Conservation (phyloP, 2,329 filamentous ascomycete genomes). For the Alternaria burnsii region DNA sequence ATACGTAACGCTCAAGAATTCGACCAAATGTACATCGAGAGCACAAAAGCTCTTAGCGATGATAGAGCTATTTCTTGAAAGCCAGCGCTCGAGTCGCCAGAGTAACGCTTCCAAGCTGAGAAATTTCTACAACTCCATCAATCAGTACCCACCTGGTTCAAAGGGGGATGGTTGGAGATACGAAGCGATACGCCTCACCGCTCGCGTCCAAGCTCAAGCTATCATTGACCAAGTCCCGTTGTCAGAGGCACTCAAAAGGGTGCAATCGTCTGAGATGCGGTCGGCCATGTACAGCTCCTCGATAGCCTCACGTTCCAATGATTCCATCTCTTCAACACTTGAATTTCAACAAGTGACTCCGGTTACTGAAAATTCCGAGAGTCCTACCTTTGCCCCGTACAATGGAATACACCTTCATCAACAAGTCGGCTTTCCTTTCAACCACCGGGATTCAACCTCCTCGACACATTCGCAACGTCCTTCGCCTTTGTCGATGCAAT, state of each 20-base stretch:
- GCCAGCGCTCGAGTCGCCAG: slow-evolving; percentile 26
- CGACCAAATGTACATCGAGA: slow-evolving; percentile 19
- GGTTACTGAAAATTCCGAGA: slow-evolving; percentile 24
- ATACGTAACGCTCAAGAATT: slow-evolving; percentile 40
- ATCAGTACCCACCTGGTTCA: slow-evolving; percentile 25
- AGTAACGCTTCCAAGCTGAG: slow-evolving; percentile 23
- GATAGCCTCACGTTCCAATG: slow-evolving; percentile 20
- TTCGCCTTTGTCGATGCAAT: slow-evolving; percentile 18
- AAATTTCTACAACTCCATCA: slow-evolving; percentile 33
- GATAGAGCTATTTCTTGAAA: slow-evolving; percentile 41
- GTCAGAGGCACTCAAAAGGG: slow-evolving; percentile 36
- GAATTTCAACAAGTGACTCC: slow-evolving; percentile 30
- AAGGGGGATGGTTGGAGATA: slow-evolving; percentile 42
- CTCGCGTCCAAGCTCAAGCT: slow-evolving; percentile 44
- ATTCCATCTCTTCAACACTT: slow-evolving; percentile 28
- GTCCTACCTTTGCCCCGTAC: slow-evolving; percentile 21
- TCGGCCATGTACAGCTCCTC: slow-evolving; percentile 13
- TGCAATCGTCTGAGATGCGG: slow-evolving; percentile 7
- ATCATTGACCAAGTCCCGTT: slow-evolving; percentile 38
- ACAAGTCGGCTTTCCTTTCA: slow-evolving; percentile 14
- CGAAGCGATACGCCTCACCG: slow-evolving; percentile 47
- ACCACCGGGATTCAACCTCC: slow-evolving; percentile 12
- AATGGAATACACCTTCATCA: slow-evolving; percentile 6
- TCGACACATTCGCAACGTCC: slow-evolving; percentile 18
- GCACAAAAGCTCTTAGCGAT: slow-evolving; percentile 41